A percentile compares a stretch with the other conserved stretches of the same genome.
Conservation (phyloP, 345 rosid genomes). For the Reutealis trisperma region DNA sequence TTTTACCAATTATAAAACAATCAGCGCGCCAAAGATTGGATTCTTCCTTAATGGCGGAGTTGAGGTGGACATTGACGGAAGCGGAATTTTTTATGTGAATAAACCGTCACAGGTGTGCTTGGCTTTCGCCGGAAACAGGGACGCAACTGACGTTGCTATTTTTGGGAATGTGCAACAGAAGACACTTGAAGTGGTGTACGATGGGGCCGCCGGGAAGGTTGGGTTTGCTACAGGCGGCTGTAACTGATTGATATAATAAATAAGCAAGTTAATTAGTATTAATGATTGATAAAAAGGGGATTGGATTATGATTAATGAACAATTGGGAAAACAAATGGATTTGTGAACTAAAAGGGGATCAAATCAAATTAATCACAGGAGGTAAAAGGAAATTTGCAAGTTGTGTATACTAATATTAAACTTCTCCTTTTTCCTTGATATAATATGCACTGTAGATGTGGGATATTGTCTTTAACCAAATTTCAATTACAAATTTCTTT, state of each 20-base stretch:
- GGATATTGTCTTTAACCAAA: too few relatives aligned
- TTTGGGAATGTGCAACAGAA: constrained; percentile 78
- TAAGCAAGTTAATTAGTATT: too few relatives aligned
- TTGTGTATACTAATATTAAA: not conserved
- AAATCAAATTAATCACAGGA: not conserved
- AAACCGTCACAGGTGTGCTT: constrained; percentile 63
- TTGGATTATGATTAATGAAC: not conserved
- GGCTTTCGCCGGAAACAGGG: constrained; percentile 72
- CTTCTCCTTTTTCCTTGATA: not conserved
- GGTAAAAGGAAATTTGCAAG: not conserved
- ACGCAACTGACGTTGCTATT: constrained; percentile 47
- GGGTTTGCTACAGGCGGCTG: constrained; percentile 74
- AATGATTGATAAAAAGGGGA: too few relatives aligned
- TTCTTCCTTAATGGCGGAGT: constrained; percentile 49
- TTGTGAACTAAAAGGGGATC: not conserved
- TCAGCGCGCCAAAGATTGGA: constrained; percentile 49
- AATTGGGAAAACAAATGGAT: not conserved
- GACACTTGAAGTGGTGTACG: constrained; percentile 72
- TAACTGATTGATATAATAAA: constrained; percentile 1
- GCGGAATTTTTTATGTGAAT: constrained; percentile 49
- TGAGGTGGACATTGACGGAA: constrained; percentile 40
- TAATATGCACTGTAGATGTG: too few relatives aligned
- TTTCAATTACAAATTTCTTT: too few relatives aligned
- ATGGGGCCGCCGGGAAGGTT: constrained; percentile 53
- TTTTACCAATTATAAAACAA: constrained; percentile 36